These are phyloP conservation scores for Asterochloris erici DNA, from an alignment of 139 green algal species.

Conservation along the genomic window DNA sequence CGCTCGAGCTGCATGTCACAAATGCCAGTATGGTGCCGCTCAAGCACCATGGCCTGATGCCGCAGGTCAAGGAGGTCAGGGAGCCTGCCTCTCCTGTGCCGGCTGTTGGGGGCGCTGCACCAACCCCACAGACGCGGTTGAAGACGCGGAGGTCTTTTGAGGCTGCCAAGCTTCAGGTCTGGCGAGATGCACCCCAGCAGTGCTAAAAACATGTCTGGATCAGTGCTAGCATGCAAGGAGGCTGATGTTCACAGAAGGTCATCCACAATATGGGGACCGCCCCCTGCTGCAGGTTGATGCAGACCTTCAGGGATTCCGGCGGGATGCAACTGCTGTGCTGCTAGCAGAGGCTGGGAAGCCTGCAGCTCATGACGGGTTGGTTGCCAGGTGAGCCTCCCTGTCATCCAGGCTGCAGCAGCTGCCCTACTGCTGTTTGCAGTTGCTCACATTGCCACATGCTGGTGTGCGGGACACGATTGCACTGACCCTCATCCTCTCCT, in stretches of 20 bases:
- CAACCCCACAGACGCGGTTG: neutral
- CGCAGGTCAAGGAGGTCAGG: constrained; percentile 3
- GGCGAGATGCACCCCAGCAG: no score
- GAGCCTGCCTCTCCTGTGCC: constrained; percentile 2
- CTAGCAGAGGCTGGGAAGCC: constrained; percentile 9
- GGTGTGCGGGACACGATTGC: no score
- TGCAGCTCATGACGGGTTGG: constrained; percentile 22
- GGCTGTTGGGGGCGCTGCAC: constrained; percentile 3
- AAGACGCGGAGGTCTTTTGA: constrained; percentile 26
- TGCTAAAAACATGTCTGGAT: no score
- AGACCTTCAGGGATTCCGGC: constrained; percentile 37
- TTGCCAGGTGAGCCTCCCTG: constrained; percentile 1
- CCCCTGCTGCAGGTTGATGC: constrained; percentile 25
- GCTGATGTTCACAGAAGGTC: no score
- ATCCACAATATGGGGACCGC: no score
- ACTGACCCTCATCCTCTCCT: no score
- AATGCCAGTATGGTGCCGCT: neutral
- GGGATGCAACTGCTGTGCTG: constrained; percentile 17
- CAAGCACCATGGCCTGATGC: neutral
- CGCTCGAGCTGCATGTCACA: neutral
- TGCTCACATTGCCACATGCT: no score
- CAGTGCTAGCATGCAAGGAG: no score
- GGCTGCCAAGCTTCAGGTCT: constrained; percentile 42
- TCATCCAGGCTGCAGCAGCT: neutral
- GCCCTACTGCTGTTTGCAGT: no score